Base-by-base conservation (phyloP, 2,329 filamentous ascomycete genomes). In the Colletotrichum truncatum region DNA sequence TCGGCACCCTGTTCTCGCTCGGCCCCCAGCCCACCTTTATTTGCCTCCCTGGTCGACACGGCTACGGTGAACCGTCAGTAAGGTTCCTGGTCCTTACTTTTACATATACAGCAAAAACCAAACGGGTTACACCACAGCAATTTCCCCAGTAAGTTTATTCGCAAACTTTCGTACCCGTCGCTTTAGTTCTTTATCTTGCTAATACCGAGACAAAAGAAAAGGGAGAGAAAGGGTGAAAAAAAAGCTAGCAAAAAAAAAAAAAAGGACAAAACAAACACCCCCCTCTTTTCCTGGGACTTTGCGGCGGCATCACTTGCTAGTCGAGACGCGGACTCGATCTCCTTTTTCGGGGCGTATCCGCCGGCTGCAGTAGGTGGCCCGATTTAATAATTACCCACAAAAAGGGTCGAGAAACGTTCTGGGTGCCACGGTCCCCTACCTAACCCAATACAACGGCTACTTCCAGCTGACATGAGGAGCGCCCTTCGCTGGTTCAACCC, bases 391-490 rank as follows among this genome's bases (percentile, higher is more conserved):
- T 52, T 66, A 66, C 57, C 63, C 63, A 66, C 63, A 66, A 62
- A 66, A 66, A 66, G 63, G 63, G 63, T 66, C 63, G 63, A 66
- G 63, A 66, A 66, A 63, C 63, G 63, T 66, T 66, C 63, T 66
- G 63, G 63, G 49, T 49, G 58, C 63, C 63, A 66, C 63, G 63
- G 58, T 43, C 51, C 63, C 63, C 63, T 66, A 55, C 57, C 63
- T 56, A 63, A 46, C 57, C 63, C 63, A 66, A 66, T 55, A 66
- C 51, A 66, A 66, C 63, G 63, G 57, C 59, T 58, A 53, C 30
- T 64, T 64, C 60, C 61, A 66, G 57, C 66, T 67, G 66, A 60
- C 55, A 69, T 69, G 68, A 69, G 55, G 68, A 68, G 63, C 63
- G 66, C 68, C 56, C 30, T 69, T 64, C 63, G 66, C 58, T 68